Evolutionary conservation across 23 red algal species (phyloP), one percentile per base, ranked within the genome.

Genomic region (Gracilariopsis chorda): DNA sequence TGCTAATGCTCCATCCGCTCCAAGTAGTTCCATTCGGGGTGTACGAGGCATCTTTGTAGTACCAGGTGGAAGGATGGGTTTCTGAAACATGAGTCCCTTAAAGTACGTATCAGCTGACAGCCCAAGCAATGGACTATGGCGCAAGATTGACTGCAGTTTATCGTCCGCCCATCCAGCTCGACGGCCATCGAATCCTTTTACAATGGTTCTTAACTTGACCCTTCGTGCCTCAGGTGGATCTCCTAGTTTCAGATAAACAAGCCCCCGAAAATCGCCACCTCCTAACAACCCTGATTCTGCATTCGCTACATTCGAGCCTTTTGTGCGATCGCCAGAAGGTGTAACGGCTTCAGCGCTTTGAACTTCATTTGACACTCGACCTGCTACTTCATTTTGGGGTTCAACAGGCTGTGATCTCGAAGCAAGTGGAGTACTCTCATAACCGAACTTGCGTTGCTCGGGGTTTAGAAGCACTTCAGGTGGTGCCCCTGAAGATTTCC

Each of bases 211-310:
- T 21, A 83, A 46, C 47, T 93, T 93, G 21, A 93, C 77, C 39
- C 90, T 74, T 47, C 90, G 58, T 24, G 90, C 77, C 23, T 81
- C 90, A 21, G 90, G 90, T 29, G 63, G 78, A 68, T 93, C 90
- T 39, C 90, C 90, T 27, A 83, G 41, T 47, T 84, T 83, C 4
- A 93, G 39, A 37, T 83, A 77, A 69, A 93, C 78, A 44, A 83
- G 77, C 33, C 90, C 90, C 0, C 51, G 47, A 83, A 83, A 93
- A 21, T 93, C 78, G 1, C 90, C 90, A 16, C 90, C 90, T 30
- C 90, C 90, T 7, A 93, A 64, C 28, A 61, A 44, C 7, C 32
- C 45, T 28, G 76, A 39, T 49, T 13, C 43, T 23, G 46, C 24
- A 21, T 30, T 27, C 2, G 35, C 2, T 55, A 55, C n/a, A 55